A percentile compares a stretch with the other conserved stretches of the same genome.
Conservation (phyloP, 2,329 filamentous ascomycete genomes). For the Aspergillus sp. region DNA sequence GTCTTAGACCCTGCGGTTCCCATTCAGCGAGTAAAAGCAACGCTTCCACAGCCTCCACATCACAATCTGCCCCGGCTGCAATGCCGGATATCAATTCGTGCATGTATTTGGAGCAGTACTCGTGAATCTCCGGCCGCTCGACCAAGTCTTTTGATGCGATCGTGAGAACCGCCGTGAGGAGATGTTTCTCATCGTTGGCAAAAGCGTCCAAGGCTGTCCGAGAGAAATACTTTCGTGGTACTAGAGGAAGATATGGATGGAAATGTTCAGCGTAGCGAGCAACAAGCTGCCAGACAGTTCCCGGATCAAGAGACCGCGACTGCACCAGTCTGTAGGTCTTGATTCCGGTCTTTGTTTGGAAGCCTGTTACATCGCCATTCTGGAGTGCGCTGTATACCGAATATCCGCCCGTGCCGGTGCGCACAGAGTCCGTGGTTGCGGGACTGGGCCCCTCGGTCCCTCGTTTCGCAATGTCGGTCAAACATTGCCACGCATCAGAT, state of each 20-base stretch:
- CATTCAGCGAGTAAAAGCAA: slow-evolving; percentile 70
- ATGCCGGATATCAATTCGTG: slow-evolving; percentile 66
- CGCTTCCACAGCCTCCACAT: slow-evolving; percentile 70
- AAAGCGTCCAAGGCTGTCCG: slow-evolving; percentile 54
- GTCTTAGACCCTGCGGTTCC: slow-evolving; percentile 66
- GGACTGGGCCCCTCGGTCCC: slow-evolving; percentile 25
- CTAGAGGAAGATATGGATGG: slow-evolving; percentile 69
- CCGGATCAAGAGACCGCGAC: slow-evolving; percentile 46
- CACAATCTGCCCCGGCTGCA: slow-evolving; percentile 64
- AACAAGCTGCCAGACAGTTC: slow-evolving; percentile 54
- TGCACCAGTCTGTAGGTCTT: slow-evolving; percentile 45
- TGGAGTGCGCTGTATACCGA: slow-evolving; percentile 27
- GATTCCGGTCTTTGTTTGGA: slow-evolving; percentile 34
- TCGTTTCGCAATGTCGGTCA: slow-evolving; percentile 46
- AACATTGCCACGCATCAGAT: slow-evolving; percentile 50
- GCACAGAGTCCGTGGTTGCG: slow-evolving; percentile 21
- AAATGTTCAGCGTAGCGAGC: slow-evolving; percentile 64
- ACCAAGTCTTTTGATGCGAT: slow-evolving; percentile 71
- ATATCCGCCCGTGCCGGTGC: slow-evolving; percentile 23
- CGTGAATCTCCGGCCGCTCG: slow-evolving; percentile 62
- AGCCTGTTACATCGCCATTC: slow-evolving; percentile 26
- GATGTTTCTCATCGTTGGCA: slow-evolving; percentile 62
- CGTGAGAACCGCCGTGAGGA: slow-evolving; percentile 68
- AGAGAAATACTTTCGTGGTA: slow-evolving; percentile 60
- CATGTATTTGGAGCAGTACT: slow-evolving; percentile 68